These are phyloP conservation scores for Diospyros kaki DNA, from an alignment of 148 eudicot species.

Conservation along the genomic window DNA sequence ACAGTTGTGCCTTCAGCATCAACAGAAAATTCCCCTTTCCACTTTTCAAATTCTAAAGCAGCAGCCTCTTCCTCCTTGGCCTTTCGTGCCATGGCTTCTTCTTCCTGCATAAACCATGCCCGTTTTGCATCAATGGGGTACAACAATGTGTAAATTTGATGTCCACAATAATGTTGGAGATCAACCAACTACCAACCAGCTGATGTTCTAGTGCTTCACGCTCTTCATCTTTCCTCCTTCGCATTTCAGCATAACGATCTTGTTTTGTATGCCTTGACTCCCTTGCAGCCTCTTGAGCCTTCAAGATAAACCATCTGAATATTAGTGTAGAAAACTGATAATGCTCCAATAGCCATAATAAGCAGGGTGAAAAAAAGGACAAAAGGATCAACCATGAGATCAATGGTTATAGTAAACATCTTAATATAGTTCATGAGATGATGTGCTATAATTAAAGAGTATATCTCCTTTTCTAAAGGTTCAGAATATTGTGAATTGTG, in stretches of 20 bases:
- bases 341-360: not conserved
- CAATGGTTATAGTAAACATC: not conserved
- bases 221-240: constrained; percentile 92
- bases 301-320: constrained; percentile 19
- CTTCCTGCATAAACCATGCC: constrained; percentile 56
- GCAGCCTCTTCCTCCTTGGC: constrained; percentile 97
- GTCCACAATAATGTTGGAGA: not conserved
- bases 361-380: not conserved
- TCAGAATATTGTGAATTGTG: not conserved
- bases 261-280: constrained; percentile 73
- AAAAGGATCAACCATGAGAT: not conserved
- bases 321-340: not conserved
- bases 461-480: too few species aligned
- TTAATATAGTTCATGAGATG: not conserved
- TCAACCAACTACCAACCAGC: constrained; percentile 45
- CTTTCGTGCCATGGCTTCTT: constrained; percentile 86
- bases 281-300: constrained; percentile 93
- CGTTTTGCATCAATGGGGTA: not conserved
- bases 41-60: constrained; percentile 86
- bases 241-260: constrained; percentile 79
- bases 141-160: not conserved
- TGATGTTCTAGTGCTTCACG: constrained; percentile 77
- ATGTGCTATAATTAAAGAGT: not conserved
- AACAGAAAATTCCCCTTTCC: constrained; percentile 95
- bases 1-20: constrained; percentile 97